Evolutionary conservation across 257 asterid species (phyloP), one percentile per base, ranked within the genome.

Genomic region (Linaria vulgaris): DNA sequence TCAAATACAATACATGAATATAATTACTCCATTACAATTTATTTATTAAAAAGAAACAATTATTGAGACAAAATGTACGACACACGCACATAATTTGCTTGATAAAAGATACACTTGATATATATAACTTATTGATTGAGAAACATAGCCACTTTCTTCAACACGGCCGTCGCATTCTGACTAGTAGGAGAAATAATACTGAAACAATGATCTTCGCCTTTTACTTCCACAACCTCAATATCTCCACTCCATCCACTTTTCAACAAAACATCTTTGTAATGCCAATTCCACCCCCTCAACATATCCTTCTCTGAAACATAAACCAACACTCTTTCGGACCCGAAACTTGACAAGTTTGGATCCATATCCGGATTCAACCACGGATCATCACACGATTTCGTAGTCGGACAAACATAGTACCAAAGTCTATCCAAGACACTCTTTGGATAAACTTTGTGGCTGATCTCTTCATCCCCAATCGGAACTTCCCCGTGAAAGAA

Each of bases 271-370:
- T 78, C 46, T 13, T 65, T 50, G 12, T 83, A 84, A 47, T 4
- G 9, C 73, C 39, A 52, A 1, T 85, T 85, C 59, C 85, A 70
- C 0, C 64, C 61, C 39, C 70, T 78, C 71, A 79, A 9, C 0
- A 19, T 11, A 63, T 86, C 95, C 45, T 72, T 78, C 73, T 56
- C 85, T 47, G 78, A 85, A 22, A 72, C 72, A 37, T 76, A 79
- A 5, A 81, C 76, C 70, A 86, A 70, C 27, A 83, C 82, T 64
- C 69, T 54, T 0, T 59, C 66, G 69, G 84, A 78, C 0, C 73
- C 78, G 39, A 83, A 68, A 7, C 61, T 61, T 12, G 81, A 20
- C 22, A 61, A n/a, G 41, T 50, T 72, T 74, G 47, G 15, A 66
- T 79, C 70, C 55, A 72, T 79, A 22, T 70, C 66, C 68, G 95